phyloP scores from a whole-genome alignment of 169 alveolate species.

The Cryptosporidium ubiquitum region DNA sequence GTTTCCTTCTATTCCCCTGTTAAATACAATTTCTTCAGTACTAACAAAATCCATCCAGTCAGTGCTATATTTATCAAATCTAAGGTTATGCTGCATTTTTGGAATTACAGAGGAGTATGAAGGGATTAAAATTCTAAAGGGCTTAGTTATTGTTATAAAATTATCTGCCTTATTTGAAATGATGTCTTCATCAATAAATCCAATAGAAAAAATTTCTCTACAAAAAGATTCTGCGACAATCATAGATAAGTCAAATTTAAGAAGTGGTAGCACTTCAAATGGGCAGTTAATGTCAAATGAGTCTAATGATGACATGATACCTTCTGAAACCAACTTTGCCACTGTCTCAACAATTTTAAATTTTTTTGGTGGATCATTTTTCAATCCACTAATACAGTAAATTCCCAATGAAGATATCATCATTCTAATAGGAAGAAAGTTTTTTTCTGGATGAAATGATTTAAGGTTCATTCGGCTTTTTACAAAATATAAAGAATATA shows the following conservation, averaged over 20 bases:
- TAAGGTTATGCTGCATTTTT: neutral
- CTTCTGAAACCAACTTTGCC: neutral
- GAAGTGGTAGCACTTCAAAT: neutral
- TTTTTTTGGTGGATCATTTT: neutral
- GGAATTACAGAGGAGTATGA: neutral
- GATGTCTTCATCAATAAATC: neutral
- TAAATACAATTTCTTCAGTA: neutral
- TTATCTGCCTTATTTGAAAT: neutral
- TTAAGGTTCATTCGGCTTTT: neutral
- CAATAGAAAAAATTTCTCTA: neutral
- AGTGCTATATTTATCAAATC: neutral
- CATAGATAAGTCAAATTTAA: neutral
- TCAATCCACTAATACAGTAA: neutral
- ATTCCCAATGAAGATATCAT: neutral
- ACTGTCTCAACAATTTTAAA: neutral
- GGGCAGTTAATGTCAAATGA: neutral
- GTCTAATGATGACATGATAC: neutral
- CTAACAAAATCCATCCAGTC: neutral
- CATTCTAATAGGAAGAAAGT: neutral
- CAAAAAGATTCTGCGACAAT: neutral
- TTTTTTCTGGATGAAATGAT: conserved; percentile 3
- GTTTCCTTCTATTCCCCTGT: neutral
- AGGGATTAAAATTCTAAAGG: neutral
- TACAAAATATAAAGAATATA: neutral
- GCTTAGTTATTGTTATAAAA: neutral